These are phyloP conservation scores for Cocos nucifera DNA, from an alignment of 176 grass and related monocot genomes.

Conservation along the genomic window DNA sequence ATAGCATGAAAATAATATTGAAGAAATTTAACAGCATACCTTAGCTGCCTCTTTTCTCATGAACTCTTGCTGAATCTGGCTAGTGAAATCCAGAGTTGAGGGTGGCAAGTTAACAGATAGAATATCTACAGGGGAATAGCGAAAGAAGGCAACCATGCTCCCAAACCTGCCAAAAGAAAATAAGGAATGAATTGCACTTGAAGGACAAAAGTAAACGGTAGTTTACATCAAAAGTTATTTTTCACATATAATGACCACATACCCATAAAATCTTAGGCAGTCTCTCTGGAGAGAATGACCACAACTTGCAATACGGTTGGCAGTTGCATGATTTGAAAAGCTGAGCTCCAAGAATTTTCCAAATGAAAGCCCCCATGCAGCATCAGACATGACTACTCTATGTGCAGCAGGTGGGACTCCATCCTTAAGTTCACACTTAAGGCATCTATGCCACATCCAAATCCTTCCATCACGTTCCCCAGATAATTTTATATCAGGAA, in stretches of 20 bases:
- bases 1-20: not conserved
- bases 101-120: constrained; percentile 72
- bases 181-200: constrained; percentile 12
- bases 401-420: constrained; percentile 62
- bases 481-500: constrained; percentile 40
- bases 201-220: not conserved
- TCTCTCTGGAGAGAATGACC: constrained; percentile 88
- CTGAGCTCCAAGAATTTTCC: constrained; percentile 95
- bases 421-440: constrained; percentile 60
- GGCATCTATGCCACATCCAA: constrained; percentile 99
- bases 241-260: constrained; percentile 17
- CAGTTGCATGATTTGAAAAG: constrained; percentile 80
- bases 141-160: constrained; percentile 80
- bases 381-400: constrained; percentile 82
- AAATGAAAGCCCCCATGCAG: constrained; percentile 89
- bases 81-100: constrained; percentile 51
- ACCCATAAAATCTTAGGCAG: constrained; percentile 90
- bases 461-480: constrained; percentile 82
- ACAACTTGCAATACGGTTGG: constrained; percentile 73
- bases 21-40: constrained; percentile 45
- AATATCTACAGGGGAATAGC: constrained; percentile 65
- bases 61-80: constrained; percentile 51
- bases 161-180: constrained; percentile 54
- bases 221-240: not conserved
- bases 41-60: constrained; percentile 57